A percentile compares a stretch with the other conserved stretches of the same genome.
Evolutionary conservation across 2,329 filamentous ascomycete species (phyloP).

Genomic region (Pseudomassariella vexata): DNA sequence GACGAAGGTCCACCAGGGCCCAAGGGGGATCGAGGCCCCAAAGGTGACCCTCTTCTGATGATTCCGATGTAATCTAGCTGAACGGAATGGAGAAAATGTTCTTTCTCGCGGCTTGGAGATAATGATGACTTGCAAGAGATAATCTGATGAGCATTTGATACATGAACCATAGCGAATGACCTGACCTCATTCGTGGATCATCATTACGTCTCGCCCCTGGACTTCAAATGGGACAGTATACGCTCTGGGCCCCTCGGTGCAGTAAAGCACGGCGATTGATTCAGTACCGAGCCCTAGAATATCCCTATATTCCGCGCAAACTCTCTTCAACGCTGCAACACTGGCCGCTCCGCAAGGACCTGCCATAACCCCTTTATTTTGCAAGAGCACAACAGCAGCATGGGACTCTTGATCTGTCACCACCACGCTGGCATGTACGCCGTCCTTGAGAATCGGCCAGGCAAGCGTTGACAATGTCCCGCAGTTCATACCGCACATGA

Average conservation of each 20-base stretch:
- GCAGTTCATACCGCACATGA: constrained; percentile 72
- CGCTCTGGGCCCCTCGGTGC: constrained; percentile 56
- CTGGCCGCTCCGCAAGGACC: constrained; percentile 34
- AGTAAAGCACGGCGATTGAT: constrained; percentile 59
- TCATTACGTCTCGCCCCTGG: no score
- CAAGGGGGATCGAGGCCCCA: no score
- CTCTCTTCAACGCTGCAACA: constrained; percentile 46
- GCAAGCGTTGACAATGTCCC: constrained; percentile 61
- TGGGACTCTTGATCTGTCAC: constrained; percentile 61
- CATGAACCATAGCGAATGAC: no score
- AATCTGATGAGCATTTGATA: no score
- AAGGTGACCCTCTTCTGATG: no score
- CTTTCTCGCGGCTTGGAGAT: no score
- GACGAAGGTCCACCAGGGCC: no score
- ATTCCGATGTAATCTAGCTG: no score
- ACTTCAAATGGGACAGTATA: constrained; percentile 36
- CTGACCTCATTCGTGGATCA: no score
- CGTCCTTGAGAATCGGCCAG: constrained; percentile 53
- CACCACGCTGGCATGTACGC: constrained; percentile 54
- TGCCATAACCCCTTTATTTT: constrained; percentile 18
- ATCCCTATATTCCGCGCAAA: constrained; percentile 29
- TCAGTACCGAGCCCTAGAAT: constrained; percentile 33
- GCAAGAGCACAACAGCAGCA: constrained; percentile 47
- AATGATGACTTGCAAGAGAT: no score
- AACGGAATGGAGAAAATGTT: no score